Percentiles rank a stretch among this genome's conserved stretches.
Conservation (phyloP, 176 grass and related monocot genomes). For the Musa acuminata region DNA sequence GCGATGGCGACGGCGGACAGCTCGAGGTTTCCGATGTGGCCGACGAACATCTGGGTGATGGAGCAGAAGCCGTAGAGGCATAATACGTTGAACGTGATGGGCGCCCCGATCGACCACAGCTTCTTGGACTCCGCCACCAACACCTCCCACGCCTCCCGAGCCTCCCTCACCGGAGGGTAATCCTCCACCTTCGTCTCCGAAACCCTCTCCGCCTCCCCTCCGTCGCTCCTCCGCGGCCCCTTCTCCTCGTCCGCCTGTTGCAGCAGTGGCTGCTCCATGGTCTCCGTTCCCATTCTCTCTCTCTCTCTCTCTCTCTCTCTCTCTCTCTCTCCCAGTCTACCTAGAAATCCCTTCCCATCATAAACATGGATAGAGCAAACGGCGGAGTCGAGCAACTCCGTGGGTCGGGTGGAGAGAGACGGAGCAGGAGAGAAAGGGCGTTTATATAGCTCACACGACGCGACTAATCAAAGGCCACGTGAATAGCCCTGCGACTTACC, state of each 20-base stretch:
- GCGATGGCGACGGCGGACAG: conserved; percentile 44
- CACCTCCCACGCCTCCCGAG: conserved; percentile 18
- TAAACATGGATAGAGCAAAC: too few species aligned
- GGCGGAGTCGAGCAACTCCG: too few species aligned
- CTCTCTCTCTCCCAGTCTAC: too few species aligned
- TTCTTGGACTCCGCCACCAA: conserved; percentile 30
- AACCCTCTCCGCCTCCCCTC: not conserved
- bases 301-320: not conserved
- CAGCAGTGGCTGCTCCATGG: not conserved
- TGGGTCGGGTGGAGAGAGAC: too few species aligned
- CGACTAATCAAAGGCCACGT: too few species aligned
- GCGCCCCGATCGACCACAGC: conserved; percentile 52
- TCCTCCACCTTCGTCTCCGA: not conserved
- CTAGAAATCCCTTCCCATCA: too few species aligned
- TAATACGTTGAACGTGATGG: conserved; percentile 38
- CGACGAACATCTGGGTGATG: conserved; percentile 49
- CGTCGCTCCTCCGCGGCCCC: not conserved
- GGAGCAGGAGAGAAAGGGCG: too few species aligned
- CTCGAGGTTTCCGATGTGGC: conserved; percentile 52
- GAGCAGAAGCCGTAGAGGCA: conserved; percentile 37
- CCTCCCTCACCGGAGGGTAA: not conserved
- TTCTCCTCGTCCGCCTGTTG: not conserved
- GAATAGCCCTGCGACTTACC: too few species aligned
- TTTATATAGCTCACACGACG: too few species aligned
- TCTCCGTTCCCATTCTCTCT: not conserved